Conservation (phyloP, 2,329 filamentous ascomycete genomes). For the Epichloe scottii region DNA sequence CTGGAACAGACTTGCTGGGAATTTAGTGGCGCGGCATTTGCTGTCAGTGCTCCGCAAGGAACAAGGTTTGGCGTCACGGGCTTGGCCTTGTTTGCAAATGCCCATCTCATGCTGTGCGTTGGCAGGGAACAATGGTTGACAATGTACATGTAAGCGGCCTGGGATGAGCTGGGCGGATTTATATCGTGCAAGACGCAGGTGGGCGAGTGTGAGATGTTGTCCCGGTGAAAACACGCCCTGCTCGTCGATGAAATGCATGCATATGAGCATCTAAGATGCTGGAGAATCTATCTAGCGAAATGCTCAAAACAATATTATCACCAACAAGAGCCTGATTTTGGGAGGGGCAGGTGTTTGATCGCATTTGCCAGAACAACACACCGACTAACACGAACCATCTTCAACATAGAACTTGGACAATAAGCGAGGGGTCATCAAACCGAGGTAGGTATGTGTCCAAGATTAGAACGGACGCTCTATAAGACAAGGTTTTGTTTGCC, state of each 20-base stretch:
- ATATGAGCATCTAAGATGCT: neutral
- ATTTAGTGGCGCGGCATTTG: neutral
- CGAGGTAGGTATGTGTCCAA: too few relatives aligned
- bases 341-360: neutral
- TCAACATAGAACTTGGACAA: neutral
- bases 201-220: neutral
- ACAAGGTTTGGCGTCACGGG: neutral
- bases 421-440: too few relatives aligned
- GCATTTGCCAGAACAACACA: neutral
- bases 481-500: too few relatives aligned
- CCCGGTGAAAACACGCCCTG: neutral
- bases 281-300: neutral
- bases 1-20: neutral
- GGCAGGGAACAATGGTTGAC: neutral
- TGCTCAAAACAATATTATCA: neutral
- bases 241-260: neutral
- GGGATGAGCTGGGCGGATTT: neutral
- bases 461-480: too few relatives aligned
- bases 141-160: too few relatives aligned
- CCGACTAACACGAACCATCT: neutral
- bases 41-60: neutral
- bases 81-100: neutral
- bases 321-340: neutral
- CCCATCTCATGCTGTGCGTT: neutral
- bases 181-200: neutral